phyloP scores from a whole-genome alignment of 176 grass and related monocot genomes.

The Bonia amplexicaulis region DNA sequence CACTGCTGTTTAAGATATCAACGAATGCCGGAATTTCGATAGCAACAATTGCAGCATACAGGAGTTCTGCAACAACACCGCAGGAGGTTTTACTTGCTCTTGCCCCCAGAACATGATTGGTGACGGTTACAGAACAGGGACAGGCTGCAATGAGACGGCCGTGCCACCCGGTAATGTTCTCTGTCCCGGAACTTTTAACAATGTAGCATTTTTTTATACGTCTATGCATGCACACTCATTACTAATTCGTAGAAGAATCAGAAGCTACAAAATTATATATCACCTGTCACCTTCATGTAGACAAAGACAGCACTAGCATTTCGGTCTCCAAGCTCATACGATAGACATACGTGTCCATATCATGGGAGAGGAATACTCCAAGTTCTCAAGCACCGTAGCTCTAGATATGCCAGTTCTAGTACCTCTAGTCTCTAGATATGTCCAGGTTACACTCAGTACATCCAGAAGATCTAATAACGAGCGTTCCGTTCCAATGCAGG shows the following conservation, averaged over 20 bases:
- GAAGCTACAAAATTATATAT: not conserved
- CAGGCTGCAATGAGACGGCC: not conserved
- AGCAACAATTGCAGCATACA: not conserved
- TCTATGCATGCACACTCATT: not conserved
- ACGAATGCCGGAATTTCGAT: not conserved
- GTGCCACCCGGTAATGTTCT: not conserved
- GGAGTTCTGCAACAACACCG: not conserved
- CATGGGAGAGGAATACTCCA: not conserved
- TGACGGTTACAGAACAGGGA: slow-evolving; percentile 3
- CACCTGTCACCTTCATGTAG: not conserved
- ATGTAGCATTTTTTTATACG: not conserved
- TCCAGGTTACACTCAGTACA: not conserved
- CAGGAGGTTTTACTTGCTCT: slow-evolving; percentile 19
- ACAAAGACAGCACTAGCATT: not conserved
- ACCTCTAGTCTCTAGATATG: not conserved
- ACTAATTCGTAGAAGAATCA: not conserved
- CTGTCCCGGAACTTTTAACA: not conserved
- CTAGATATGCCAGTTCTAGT: not conserved
- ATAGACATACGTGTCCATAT: not conserved
- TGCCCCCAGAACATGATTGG: not conserved
- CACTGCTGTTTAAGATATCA: not conserved
- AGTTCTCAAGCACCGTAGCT: not conserved
- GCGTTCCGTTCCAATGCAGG: not conserved
- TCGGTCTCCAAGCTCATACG: not conserved
- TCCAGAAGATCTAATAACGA: not conserved